Evolutionary conservation across 2,329 filamentous ascomycete species (phyloP).

Genomic region (Calonectria hawksworthii): DNA sequence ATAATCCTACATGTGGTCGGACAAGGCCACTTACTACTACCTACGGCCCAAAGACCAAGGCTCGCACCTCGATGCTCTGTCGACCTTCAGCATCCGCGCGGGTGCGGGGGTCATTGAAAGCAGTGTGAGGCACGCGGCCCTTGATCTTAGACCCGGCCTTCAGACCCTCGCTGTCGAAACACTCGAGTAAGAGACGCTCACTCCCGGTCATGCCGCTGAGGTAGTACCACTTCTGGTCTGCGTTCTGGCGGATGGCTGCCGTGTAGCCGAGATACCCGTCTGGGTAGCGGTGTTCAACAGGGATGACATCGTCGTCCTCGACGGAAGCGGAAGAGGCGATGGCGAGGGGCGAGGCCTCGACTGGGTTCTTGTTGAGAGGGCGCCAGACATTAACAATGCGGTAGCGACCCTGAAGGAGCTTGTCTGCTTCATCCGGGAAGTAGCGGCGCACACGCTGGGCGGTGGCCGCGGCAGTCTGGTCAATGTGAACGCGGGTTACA

Average conservation of each 20-base stretch:
- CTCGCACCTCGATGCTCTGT: slow-evolving; percentile 92
- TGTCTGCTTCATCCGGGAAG: slow-evolving; percentile 75
- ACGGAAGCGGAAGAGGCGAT: slow-evolving; percentile 77
- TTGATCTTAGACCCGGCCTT: slow-evolving; percentile 65
- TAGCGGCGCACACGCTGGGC: slow-evolving; percentile 77
- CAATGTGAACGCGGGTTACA: slow-evolving; percentile 83
- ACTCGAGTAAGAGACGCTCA: slow-evolving; percentile 83
- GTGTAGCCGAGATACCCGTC: slow-evolving; percentile 79
- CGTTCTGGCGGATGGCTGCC: slow-evolving; percentile 74
- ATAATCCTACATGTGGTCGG: neutral
- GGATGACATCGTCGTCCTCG: slow-evolving; percentile 74
- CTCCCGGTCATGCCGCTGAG: slow-evolving; percentile 82
- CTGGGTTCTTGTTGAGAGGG: slow-evolving; percentile 69
- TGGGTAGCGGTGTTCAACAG: slow-evolving; percentile 79
- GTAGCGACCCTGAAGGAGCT: slow-evolving; percentile 76
- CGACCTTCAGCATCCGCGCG: slow-evolving; percentile 77
- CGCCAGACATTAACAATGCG: slow-evolving; percentile 93
- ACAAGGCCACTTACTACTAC: neutral
- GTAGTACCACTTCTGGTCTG: slow-evolving; percentile 81
- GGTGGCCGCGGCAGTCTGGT: slow-evolving; percentile 80
- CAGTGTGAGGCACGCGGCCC: slow-evolving; percentile 78
- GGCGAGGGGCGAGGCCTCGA: slow-evolving; percentile 77
- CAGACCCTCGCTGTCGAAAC: slow-evolving; percentile 76
- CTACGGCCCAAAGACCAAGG: slow-evolving; percentile 82
- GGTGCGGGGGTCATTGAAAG: slow-evolving; percentile 83